These are phyloP conservation scores for Akebia trifoliata DNA, from an alignment of 164 flowering plant species.

Conservation along the genomic window DNA sequence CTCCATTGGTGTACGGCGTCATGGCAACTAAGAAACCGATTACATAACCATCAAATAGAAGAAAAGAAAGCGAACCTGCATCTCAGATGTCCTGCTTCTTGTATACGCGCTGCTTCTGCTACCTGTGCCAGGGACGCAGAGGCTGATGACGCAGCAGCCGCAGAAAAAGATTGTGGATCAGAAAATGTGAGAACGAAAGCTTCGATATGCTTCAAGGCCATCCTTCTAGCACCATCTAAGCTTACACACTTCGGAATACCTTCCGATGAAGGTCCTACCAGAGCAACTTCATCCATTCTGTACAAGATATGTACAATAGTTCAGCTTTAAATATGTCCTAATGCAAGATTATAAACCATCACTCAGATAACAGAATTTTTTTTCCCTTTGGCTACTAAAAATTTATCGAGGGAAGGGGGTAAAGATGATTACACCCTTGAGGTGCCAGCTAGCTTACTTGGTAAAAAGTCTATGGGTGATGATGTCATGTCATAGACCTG, in stretches of 20 bases:
- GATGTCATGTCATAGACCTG: too few species aligned
- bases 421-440: too few species aligned
- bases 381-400: too few species aligned
- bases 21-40: not conserved
- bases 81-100: slow-evolving; percentile 94
- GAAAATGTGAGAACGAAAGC: slow-evolving; percentile 70
- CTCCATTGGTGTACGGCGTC: too few species aligned
- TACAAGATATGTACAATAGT: slow-evolving; percentile 12
- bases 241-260: slow-evolving; percentile 58
- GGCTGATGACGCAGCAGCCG: slow-evolving; percentile 76
- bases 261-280: slow-evolving; percentile 59
- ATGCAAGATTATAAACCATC: too few species aligned
- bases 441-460: too few species aligned
- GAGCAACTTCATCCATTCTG: slow-evolving; percentile 86
- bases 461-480: too few species aligned
- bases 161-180: slow-evolving; percentile 68
- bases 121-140: slow-evolving; percentile 77
- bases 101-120: slow-evolving; percentile 79
- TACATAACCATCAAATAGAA: not conserved
- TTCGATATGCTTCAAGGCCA: slow-evolving; percentile 85
- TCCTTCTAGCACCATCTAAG: slow-evolving; percentile 74
- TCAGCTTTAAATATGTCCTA: not conserved
- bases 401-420: too few species aligned
- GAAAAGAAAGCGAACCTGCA: slow-evolving; percentile 59
- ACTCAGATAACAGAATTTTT: too few species aligned